Evolutionary conservation across 331 rosid genomes (phyloP), one percentile per base, ranked within the genome.

Genomic region (Cucumis variabilis): DNA sequence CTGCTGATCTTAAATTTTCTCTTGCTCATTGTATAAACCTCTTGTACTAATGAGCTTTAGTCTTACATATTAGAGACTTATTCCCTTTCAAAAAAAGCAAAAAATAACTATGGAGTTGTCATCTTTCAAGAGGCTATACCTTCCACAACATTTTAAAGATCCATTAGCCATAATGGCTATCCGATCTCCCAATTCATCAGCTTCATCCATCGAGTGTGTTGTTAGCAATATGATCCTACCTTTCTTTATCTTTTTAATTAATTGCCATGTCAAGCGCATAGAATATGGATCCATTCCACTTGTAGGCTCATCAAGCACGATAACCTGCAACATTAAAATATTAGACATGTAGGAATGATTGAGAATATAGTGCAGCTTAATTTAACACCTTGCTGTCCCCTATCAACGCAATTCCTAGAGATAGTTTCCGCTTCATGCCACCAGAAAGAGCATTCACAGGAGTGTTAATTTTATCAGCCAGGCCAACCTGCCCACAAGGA

Each of bases 221-320:
- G 99, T 97, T 71, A 97, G 92, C 86, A 97, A 93, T 84, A 97
- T 95, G 92, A 97, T 97, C 94, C 98, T 95, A 80, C 98, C 98
- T 90, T 97, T 97, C 76, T 93, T 97, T 46, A 93, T 92, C 90
- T 94, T 95, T 90, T 97, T 97, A 79, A 97, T 97, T 85, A 97
- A 91, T 88, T 97, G 99, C 99, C 99, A 95, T 69, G 99, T 95
- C 95, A 95, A 91, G 74, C 98, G 98, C 99, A 94, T 97, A 10
- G 99, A 97, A 90, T 97, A 97, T 68, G 99, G 99, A 92, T 97
- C 99, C 99, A 97, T 97, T 93, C 99, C 99, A 91, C 99, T 95
- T 30, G 99, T 97, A 70, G 99, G 99, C 92, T 97, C 99, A 88
- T 97, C 99, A 71, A 97, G 98, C 89, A 97, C 83, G 67, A 97